Percentiles rank a stretch among this genome's conserved stretches.
These are phyloP conservation scores for Suillus lakei DNA, from an alignment of 768 basidiomycete genomes.

Conservation along the genomic window DNA sequence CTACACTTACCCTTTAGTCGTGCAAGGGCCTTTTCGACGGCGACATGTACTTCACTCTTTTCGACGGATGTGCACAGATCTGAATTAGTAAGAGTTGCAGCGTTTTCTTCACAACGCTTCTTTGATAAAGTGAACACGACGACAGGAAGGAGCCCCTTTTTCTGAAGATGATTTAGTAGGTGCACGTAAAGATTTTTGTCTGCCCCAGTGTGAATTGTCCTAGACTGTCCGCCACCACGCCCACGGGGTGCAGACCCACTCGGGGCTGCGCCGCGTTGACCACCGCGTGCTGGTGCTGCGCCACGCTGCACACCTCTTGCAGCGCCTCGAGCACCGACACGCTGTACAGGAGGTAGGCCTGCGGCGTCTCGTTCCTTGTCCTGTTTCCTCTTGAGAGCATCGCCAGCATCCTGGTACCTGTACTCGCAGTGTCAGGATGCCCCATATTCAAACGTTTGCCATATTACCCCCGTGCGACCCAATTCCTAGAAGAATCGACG, in stretches of 20 bases:
- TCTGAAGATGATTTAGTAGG: slow-evolving; percentile 83
- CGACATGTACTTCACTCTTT: slow-evolving; percentile 96
- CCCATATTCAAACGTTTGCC: slow-evolving; percentile 2
- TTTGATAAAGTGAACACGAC: slow-evolving; percentile 98
- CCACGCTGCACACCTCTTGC: slow-evolving; percentile 54
- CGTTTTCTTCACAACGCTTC: slow-evolving; percentile 96
- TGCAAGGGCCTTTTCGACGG: slow-evolving; percentile 89
- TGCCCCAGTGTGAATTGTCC: slow-evolving; percentile 66
- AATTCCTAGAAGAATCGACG: slow-evolving; percentile 76
- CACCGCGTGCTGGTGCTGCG: slow-evolving; percentile 53
- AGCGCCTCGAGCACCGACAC: slow-evolving; percentile 80
- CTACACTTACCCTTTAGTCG: slow-evolving; percentile 78
- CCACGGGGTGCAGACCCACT: slow-evolving; percentile 39
- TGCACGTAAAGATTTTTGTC: slow-evolving; percentile 97
- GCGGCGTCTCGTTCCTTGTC: slow-evolving; percentile 98
- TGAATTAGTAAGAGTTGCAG: slow-evolving; percentile 82
- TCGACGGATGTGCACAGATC: slow-evolving; percentile 90
- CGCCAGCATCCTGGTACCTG: slow-evolving; percentile 90
- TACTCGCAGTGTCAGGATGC: slow-evolving; percentile 11
- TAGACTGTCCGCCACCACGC: slow-evolving; percentile 51
- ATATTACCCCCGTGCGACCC: slow-evolving; percentile 76
- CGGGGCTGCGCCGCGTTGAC: slow-evolving; percentile 54
- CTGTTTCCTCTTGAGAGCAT: slow-evolving; percentile 90
- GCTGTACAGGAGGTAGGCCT: slow-evolving; percentile 85
- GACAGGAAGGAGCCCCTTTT: slow-evolving; percentile 86